Base-by-base conservation (phyloP, 2,329 filamentous ascomycete species). In the Thermomyces lanuginosus region DNA sequence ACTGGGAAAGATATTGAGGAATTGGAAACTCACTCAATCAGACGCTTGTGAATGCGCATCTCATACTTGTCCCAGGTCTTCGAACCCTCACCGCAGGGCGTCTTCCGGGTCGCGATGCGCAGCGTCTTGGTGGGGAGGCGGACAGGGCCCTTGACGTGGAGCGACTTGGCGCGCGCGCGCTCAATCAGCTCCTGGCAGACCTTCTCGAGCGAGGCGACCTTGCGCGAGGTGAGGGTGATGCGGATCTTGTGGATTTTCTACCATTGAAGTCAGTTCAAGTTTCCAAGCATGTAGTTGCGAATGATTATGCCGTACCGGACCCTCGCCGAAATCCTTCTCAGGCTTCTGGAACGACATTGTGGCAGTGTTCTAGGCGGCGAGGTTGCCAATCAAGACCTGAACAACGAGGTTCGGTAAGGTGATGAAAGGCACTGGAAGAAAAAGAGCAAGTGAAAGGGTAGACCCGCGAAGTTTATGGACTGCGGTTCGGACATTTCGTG, bases 31-130 rank as follows among this genome's bases (percentile, higher is more conserved):
- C 58, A 80, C 73, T 92, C 84, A 56, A 93, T 93, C 55, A 93
- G 71, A 49, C 84, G 79, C 78, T 93, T 93, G 75, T 93, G 83
- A 60, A 93, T 92, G 67, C 86, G 78, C 83, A 98, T 91, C 77
- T 98, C 86, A 64, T 70, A 98, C 62, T 71, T 76, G 61, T 95
- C 89, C 89, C 89, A 98, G 56, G 89, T 98, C 82, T 98, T 98
- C 64, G 79, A 91, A 67, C 89, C 89, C 75, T 98, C 89, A 79
- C 89, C 89, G 66, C 80, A 89, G 60, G 89, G 89, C 43, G 89
- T 95, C 79, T 98, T 98, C 56, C 89, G 79, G 70, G 89, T 92
- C 59, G 80, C 82, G 70, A 92, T 74, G 72, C 89, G 82, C 53
- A 95, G 73, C 60, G 73, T 81, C 77, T 93, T 92, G 69, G 84